Evolutionary conservation across 179 eudicot species (phyloP).

Genomic region (Amaranthus tricolor): DNA sequence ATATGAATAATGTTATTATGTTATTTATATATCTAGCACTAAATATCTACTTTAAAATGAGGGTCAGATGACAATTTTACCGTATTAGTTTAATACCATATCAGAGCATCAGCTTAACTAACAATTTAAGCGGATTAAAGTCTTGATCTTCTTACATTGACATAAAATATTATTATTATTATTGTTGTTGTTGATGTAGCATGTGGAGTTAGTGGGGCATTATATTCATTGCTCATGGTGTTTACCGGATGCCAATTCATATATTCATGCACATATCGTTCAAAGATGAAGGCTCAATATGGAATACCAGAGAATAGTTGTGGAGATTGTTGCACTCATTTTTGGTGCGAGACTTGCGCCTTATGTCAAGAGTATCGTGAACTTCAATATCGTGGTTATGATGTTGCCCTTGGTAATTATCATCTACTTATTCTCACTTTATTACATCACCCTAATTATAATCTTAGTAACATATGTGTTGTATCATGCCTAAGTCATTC

Average conservation of each 20-base stretch:
- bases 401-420: constrained; percentile 42
- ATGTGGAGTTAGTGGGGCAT: constrained; percentile 49
- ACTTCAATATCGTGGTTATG: constrained; percentile 48
- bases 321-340: constrained; percentile 43
- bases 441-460: no score
- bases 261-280: constrained; percentile 52
- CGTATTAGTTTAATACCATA: neutral
- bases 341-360: constrained; percentile 50
- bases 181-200: constrained; percentile 34
- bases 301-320: constrained; percentile 29
- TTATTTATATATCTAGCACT: no score
- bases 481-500: no score
- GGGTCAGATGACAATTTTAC: no score
- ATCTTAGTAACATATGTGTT: no score
- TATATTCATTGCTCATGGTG: constrained; percentile 31
- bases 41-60: no score
- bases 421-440: neutral
- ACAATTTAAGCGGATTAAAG: no score
- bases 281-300: constrained; percentile 44
- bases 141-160: no score
- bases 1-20: no score
- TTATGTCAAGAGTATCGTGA: constrained; percentile 64
- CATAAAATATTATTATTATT: no score
- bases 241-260: constrained; percentile 38
- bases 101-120: no score